Percentiles rank a stretch among this genome's conserved stretches.
phyloP scores from a whole-genome alignment of 371 early-diverging fungal genomes.

The Mortierella sp. region DNA sequence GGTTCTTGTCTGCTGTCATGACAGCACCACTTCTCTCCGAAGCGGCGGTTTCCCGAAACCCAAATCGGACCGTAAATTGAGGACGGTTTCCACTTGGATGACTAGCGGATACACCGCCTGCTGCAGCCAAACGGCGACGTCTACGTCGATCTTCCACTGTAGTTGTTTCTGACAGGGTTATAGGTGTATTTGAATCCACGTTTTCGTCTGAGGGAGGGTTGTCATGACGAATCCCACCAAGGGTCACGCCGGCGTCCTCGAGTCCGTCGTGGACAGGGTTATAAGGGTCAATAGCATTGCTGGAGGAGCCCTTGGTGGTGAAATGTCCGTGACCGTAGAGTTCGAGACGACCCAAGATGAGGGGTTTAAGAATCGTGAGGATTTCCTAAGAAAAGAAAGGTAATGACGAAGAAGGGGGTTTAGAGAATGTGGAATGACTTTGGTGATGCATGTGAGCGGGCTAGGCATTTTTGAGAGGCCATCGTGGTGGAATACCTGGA shows the following conservation, averaged over 20 bases:
- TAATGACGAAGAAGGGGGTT: background rate
- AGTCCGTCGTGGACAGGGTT: constrained; percentile 25
- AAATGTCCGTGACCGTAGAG: constrained; percentile 34
- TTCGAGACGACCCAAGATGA: constrained; percentile 29
- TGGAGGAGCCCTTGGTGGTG: constrained; percentile 5
- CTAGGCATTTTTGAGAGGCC: too few species aligned
- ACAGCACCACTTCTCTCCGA: constrained; percentile 41
- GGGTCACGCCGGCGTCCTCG: constrained; percentile 39
- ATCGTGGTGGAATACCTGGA: constrained; percentile 17
- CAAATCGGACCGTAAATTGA: constrained; percentile 34
- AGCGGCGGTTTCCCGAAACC: constrained; percentile 22
- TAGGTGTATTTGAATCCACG: background rate
- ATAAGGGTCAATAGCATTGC: background rate
- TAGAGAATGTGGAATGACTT: background rate
- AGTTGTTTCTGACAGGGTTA: background rate
- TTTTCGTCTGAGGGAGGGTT: background rate
- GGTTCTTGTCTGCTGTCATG: constrained; percentile 30
- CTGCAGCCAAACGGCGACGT: background rate
- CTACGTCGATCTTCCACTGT: constrained; percentile 6
- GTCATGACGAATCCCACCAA: constrained; percentile 23
- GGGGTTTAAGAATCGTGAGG: constrained; percentile 32
- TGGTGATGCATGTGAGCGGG: too few species aligned
- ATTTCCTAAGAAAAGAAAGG: constrained; percentile 24
- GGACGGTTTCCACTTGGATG: constrained; percentile 13
- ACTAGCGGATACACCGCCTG: too few species aligned